These are phyloP conservation scores for Phytophthora fragariae DNA, from an alignment of 352 stramenopile species.

Conservation along the genomic window DNA sequence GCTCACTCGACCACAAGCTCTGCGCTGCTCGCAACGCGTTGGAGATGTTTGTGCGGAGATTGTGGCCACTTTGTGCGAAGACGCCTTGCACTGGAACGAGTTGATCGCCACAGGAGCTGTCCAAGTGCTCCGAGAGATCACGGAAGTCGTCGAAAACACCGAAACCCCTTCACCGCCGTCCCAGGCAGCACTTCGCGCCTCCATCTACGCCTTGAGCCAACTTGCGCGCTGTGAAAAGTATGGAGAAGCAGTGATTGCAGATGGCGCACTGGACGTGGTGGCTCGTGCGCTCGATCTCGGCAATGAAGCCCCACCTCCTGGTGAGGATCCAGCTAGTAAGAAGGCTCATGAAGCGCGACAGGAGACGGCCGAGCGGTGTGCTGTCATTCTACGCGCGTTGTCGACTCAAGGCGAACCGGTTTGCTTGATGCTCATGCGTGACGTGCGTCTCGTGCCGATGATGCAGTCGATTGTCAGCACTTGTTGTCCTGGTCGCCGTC, in stretches of 20 bases:
- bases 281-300: slow-evolving; percentile 42
- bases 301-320: neutral
- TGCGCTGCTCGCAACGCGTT: slow-evolving; percentile 49
- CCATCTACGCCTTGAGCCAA: slow-evolving; percentile 73
- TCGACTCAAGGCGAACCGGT: slow-evolving; percentile 63
- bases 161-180: slow-evolving; percentile 10
- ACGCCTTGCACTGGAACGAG: slow-evolving; percentile 54
- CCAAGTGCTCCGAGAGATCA: slow-evolving; percentile 58
- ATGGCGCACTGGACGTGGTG: slow-evolving; percentile 73
- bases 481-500: slow-evolving; percentile 41
- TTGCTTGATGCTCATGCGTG: slow-evolving; percentile 50
- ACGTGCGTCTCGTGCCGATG: slow-evolving; percentile 64
- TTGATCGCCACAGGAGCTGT: slow-evolving; percentile 65
- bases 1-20: slow-evolving; percentile 40
- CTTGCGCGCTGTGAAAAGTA: slow-evolving; percentile 61
- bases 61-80: slow-evolving; percentile 74
- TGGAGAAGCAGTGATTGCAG: slow-evolving; percentile 50
- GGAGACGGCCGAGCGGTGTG: slow-evolving; percentile 64
- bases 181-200: slow-evolving; percentile 48
- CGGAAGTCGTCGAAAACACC: slow-evolving; percentile 32
- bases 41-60: slow-evolving; percentile 74
- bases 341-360: slow-evolving; percentile 43
- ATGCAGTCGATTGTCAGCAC: slow-evolving; percentile 48
- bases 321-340: slow-evolving; percentile 22
- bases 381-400: slow-evolving; percentile 74